Evolutionary conservation across 805 yeast genomes (phyloP).

Genomic region (Pichia scutulata): DNA sequence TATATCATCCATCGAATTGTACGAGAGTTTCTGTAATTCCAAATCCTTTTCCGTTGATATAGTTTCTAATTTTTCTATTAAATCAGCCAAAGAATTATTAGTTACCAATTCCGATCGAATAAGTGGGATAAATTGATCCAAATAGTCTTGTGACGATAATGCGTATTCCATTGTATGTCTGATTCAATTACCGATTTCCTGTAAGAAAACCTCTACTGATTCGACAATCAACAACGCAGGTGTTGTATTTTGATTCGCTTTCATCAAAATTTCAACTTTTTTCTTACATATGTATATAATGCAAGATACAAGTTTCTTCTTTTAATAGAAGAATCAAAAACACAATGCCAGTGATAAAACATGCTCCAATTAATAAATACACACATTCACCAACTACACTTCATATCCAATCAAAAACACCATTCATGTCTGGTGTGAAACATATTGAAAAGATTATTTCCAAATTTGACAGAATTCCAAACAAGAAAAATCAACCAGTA

Average conservation of each 20-base stretch:
- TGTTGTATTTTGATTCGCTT: background rate
- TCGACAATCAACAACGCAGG: background rate
- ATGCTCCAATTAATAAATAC: conserved; percentile 42
- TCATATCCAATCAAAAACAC: conserved; percentile 57
- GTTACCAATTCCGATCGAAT: conserved; percentile 53
- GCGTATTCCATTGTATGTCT: conserved; percentile 26
- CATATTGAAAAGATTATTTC: conserved; percentile 45
- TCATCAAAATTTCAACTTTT: no score
- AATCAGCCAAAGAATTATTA: conserved; percentile 44
- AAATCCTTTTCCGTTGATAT: conserved; percentile 54
- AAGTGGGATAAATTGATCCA: conserved; percentile 75
- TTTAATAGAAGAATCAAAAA: no score
- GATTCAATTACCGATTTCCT: background rate
- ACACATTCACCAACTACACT: conserved; percentile 41
- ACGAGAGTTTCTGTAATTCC: conserved; percentile 56
- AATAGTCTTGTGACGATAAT: conserved; percentile 54
- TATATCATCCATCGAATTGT: conserved; percentile 49
- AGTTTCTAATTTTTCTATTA: conserved; percentile 47
- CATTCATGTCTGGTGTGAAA: conserved; percentile 67
- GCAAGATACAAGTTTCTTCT: no score
- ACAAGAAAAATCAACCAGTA: conserved; percentile 31
- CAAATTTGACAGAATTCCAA: conserved; percentile 30
- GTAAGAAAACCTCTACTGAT: no score
- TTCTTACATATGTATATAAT: no score
- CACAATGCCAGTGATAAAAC: conserved; percentile 33